These are phyloP conservation scores for Neoboletus subvelutipes DNA, from an alignment of 768 basidiomycete species.

Conservation along the genomic window DNA sequence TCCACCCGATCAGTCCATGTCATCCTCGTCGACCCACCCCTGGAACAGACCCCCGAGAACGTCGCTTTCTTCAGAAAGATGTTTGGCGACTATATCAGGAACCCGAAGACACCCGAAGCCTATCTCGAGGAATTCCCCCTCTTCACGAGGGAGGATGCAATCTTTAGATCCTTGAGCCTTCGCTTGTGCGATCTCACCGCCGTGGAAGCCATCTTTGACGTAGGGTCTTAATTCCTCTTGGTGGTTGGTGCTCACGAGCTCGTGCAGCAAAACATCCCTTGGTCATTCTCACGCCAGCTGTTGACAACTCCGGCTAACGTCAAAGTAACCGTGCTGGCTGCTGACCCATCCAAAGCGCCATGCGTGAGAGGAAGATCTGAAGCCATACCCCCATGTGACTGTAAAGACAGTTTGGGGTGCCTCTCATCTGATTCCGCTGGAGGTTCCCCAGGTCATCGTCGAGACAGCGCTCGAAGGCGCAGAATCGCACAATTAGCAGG, in stretches of 20 bases:
- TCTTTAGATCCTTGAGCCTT: background rate
- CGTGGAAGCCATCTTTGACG: slow-evolving; percentile 13
- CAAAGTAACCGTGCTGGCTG: slow-evolving; percentile 11
- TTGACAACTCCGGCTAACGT: slow-evolving; percentile 7
- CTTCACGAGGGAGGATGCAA: slow-evolving; percentile 6
- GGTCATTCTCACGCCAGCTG: slow-evolving; percentile 20
- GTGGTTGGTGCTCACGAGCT: background rate
- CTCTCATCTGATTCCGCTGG: slow-evolving; percentile 16
- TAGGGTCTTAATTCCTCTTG: background rate
- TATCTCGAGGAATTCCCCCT: background rate
- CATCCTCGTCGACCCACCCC: slow-evolving; percentile 23
- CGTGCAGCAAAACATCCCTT: slow-evolving; percentile 22
- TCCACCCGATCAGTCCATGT: slow-evolving; percentile 5
- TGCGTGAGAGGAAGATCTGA: slow-evolving; percentile 3
- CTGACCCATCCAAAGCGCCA: slow-evolving; percentile 8
- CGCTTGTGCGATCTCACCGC: slow-evolving; percentile 8
- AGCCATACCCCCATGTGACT: slow-evolving; percentile 5
- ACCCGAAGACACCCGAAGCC: background rate
- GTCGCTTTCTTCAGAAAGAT: background rate
- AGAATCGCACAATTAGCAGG: background rate
- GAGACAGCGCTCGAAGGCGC: slow-evolving; percentile 8
- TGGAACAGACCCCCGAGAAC: background rate
- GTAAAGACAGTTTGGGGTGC: slow-evolving; percentile 6
- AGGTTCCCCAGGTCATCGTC: slow-evolving; percentile 15
- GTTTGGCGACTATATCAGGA: background rate